phyloP scores from a whole-genome alignment of 495 filamentous ascomycete species.

The Aspergillus conjunctus region DNA sequence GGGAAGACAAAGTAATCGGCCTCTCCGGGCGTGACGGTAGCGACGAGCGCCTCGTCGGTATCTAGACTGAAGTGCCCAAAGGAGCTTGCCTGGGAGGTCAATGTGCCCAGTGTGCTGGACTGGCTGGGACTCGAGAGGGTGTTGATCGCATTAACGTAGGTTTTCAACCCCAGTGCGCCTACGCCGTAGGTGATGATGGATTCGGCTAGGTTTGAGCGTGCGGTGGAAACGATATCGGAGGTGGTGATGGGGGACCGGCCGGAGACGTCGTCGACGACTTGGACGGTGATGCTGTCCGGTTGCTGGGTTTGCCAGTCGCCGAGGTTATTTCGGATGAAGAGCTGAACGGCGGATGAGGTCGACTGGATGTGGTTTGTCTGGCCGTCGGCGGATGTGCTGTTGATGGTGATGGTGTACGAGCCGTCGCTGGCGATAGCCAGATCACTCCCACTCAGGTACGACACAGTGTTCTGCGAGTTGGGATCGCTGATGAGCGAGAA shows the following conservation, averaged over 20 bases:
- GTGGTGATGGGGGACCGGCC: slow-evolving; percentile 5
- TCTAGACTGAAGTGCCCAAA: slow-evolving; percentile 21
- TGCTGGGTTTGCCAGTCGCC: slow-evolving; percentile 19
- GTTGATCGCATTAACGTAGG: slow-evolving; percentile 15
- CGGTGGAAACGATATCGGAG: slow-evolving; percentile 6
- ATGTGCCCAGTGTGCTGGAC: slow-evolving; percentile 23
- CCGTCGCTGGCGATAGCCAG: slow-evolving; percentile 21
- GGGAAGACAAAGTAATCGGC: slow-evolving; percentile 24
- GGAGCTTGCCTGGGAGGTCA: slow-evolving; percentile 23
- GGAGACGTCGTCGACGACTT: slow-evolving; percentile 1
- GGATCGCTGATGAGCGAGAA: slow-evolving; percentile 26
- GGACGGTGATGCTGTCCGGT: slow-evolving; percentile 20
- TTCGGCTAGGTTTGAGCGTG: slow-evolving; percentile 18
- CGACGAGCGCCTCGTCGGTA: slow-evolving; percentile 19
- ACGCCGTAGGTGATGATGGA: slow-evolving; percentile 22
- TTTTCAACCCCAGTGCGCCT: slow-evolving; percentile 21
- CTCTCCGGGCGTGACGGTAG: slow-evolving; percentile 19
- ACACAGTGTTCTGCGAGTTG: slow-evolving; percentile 25
- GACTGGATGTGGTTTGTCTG: slow-evolving; percentile 24
- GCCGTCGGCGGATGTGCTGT: slow-evolving; percentile 17
- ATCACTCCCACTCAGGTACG: slow-evolving; percentile 13
- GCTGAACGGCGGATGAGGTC: slow-evolving; percentile 9
- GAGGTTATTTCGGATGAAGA: slow-evolving; percentile 23
- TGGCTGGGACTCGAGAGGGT: slow-evolving; percentile 19
- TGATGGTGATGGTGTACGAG: slow-evolving; percentile 24